Evolutionary conservation across 2,329 filamentous ascomycete genomes (phyloP).

Genomic region (Metarhizium album): DNA sequence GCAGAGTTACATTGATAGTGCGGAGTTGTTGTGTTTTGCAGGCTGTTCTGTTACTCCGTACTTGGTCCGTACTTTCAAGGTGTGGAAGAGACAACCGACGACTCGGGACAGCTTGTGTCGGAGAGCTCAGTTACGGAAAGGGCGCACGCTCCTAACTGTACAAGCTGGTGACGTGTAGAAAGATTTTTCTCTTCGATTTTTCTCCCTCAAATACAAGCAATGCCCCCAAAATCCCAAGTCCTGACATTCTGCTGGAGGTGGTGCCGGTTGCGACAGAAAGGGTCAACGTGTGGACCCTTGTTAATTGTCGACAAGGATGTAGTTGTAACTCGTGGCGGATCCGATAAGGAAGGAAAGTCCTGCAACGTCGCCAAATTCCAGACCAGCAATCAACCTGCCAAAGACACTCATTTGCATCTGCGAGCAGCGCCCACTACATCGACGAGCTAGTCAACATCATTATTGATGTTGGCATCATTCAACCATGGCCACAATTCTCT

Average conservation of each 20-base stretch:
- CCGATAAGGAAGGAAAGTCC: background rate
- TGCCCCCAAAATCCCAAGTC: background rate
- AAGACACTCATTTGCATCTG: background rate
- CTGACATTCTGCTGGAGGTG: background rate
- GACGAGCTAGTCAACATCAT: background rate
- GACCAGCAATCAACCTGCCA: background rate
- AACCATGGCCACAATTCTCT: slow-evolving; percentile 1
- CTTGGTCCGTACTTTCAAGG: background rate
- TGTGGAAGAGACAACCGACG: background rate
- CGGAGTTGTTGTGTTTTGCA: background rate
- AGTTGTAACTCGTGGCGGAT: no score
- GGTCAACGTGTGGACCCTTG: no score
- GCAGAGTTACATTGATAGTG: slow-evolving; percentile 8
- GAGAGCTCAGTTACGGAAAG: background rate
- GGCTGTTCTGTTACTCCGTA: background rate
- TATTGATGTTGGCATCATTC: slow-evolving; percentile 1
- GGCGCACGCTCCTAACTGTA: background rate
- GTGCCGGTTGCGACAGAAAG: no score
- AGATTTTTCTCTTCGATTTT: background rate
- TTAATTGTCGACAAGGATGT: no score
- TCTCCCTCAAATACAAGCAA: background rate
- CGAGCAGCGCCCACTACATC: background rate
- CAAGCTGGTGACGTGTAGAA: background rate
- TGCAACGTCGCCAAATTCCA: background rate
- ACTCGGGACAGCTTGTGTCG: background rate